Evolutionary conservation across 2,329 filamentous ascomycete species (phyloP), one percentile per base, ranked within the genome.

Genomic region (Coniochaeta sp.): DNA sequence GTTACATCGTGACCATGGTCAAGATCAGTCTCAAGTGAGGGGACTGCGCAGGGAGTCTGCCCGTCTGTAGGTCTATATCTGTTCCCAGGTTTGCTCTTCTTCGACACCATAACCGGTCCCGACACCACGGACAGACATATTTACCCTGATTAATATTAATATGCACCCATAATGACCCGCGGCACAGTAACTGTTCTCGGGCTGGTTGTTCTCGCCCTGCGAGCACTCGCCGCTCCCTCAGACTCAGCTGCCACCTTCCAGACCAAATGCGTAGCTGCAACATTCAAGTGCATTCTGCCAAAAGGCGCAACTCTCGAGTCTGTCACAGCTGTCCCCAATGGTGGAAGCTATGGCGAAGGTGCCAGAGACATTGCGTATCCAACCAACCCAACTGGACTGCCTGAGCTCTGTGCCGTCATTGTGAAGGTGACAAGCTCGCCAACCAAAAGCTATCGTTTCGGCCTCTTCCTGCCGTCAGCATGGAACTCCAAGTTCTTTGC

Each of bases 401-500:
- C 75, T 0, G 71, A 69, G 9, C 60, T 75, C n/a, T 77, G 75
- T 47, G 73, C 73, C 4, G 68, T 76, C 19, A 75, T 70, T 0
- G 65, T 77, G 12, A 61, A 62, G 3, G 73, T 77, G 26, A 63
- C 62, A 1, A 70, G 67, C 7, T 75, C 73, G 1, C 38, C 63
- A 3, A 63, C 64, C 7, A 74, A 72, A 17, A 64, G 64, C 19
- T 76, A 74, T 62, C 70, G 74, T 14, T 69, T 77, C 19, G 75
- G 71, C 0, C 54, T 77, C 1, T 76, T 77, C 56, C 65, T 78
- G 24, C 75, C 76, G 0, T 60, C 64, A 0, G 63, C 67, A 14
- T 76, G 75, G 74, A 76, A 74, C 55, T 62, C 62, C 2, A 65
- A 73, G 16, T 71, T 75, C 52, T 68, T 77, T 6, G 64, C 72